Evolutionary conservation across 495 filamentous ascomycete species (phyloP).

Genomic region (Aspergillus bridgeri): DNA sequence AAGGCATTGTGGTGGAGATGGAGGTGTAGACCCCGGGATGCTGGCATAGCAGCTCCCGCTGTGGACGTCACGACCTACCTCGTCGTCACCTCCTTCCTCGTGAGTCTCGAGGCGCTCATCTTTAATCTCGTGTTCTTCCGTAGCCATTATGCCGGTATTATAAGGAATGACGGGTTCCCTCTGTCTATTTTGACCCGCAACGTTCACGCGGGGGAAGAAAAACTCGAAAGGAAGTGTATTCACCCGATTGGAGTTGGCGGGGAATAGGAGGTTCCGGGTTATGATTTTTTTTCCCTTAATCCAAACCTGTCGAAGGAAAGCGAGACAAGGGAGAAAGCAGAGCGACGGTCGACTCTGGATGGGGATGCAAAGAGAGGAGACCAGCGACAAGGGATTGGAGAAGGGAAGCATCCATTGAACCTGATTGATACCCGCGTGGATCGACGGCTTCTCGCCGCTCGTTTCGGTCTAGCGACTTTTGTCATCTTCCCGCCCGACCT

Average conservation of each 20-base stretch:
- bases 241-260: not conserved
- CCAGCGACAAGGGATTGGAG: conserved; percentile 13
- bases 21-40: not conserved
- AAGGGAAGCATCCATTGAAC: conserved; percentile 7
- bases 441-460: conserved; percentile 22
- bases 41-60: not conserved
- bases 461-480: conserved; percentile 38
- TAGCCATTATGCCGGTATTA: conserved; percentile 26
- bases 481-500: conserved; percentile 19
- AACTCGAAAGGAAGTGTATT: conserved; percentile 11
- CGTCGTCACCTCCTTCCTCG: conserved; percentile 43
- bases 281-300: not conserved
- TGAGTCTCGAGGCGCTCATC: conserved; percentile 38
- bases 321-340: not conserved
- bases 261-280: not conserved
- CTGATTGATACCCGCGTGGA: conserved; percentile 24
- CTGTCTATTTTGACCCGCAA: conserved; percentile 1
- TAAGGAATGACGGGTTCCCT: not conserved
- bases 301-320: conserved; percentile 4
- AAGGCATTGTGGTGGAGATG: not conserved
- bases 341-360: too few species aligned
- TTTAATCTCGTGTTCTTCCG: conserved; percentile 39
- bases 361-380: conserved; percentile 1
- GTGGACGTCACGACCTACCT: conserved; percentile 27
- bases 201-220: conserved; percentile 2